Conservation (phyloP, 2,329 filamentous ascomycete genomes). For the Paradendryphiella salina region DNA sequence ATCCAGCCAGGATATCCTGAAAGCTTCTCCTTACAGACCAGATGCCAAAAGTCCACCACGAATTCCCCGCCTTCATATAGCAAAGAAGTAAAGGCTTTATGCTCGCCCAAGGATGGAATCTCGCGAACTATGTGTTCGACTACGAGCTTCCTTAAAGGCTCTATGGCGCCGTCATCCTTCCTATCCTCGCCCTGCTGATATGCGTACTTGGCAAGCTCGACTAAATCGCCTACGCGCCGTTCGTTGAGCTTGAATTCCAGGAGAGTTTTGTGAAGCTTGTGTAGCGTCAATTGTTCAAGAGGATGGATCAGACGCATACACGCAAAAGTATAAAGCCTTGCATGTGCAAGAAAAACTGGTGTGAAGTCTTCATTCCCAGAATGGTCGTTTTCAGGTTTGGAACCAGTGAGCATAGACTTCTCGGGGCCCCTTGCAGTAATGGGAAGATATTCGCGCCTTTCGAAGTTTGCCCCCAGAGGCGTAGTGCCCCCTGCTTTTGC, state of each 20-base stretch:
- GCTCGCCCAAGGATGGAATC: constrained; percentile 21
- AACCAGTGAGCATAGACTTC: background rate
- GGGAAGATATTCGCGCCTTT: constrained; percentile 4
- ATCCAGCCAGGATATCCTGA: background rate
- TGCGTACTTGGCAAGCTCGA: constrained; percentile 31
- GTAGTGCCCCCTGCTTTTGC: no score
- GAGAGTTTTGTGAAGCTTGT: constrained; percentile 38
- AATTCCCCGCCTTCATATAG: constrained; percentile 36
- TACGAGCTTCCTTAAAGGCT: constrained; percentile 30
- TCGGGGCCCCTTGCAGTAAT: background rate
- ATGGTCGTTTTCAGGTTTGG: constrained; percentile 9
- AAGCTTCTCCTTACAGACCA: background rate
- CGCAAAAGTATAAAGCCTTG: constrained; percentile 36
- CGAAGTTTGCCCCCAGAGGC: background rate
- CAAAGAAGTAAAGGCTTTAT: constrained; percentile 20
- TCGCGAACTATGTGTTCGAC: constrained; percentile 31
- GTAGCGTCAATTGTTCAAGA: constrained; percentile 27
- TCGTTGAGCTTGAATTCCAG: constrained; percentile 27
- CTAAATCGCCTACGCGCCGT: constrained; percentile 27
- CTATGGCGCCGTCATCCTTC: constrained; percentile 13
- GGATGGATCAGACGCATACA: constrained; percentile 26
- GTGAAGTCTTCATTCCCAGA: constrained; percentile 29
- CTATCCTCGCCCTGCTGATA: constrained; percentile 23
- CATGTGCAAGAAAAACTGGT: constrained; percentile 34
- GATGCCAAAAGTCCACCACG: constrained; percentile 23